Conservation (phyloP, 371 early-diverging fungal species). For the Synchytrium microbalum region DNA sequence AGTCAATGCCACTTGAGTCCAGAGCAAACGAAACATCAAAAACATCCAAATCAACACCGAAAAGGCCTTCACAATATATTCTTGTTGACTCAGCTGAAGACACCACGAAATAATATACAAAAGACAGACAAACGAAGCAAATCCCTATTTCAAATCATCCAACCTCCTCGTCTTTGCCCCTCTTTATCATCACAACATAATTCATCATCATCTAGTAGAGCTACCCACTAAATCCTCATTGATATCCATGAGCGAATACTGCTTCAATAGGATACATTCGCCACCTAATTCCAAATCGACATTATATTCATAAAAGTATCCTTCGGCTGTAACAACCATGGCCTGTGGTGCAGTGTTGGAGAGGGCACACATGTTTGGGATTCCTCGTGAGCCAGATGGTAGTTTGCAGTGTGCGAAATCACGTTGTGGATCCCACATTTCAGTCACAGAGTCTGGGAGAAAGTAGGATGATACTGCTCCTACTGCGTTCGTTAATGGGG, state of each 20-base stretch:
- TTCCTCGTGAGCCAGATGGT: constrained; percentile 45
- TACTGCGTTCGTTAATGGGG: constrained; percentile 38
- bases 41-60: too few relatives aligned
- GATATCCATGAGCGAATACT: constrained; percentile 34
- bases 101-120: too few relatives aligned
- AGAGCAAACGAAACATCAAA: too few relatives aligned
- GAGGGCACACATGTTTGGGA: background rate
- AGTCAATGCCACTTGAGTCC: too few relatives aligned
- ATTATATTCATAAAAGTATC: constrained; percentile 82
- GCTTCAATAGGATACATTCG: constrained; percentile 78
- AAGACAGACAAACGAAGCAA: too few relatives aligned
- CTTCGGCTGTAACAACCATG: constrained; percentile 87
- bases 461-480: constrained; percentile 69
- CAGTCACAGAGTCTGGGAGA: constrained; percentile 77
- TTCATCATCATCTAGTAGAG: background rate
- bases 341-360: constrained; percentile 59
- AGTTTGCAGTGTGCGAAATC: constrained; percentile 90
- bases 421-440: constrained; percentile 90
- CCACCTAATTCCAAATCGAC: constrained; percentile 88
- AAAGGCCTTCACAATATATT: too few relatives aligned
- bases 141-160: too few relatives aligned
- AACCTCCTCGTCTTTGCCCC: too few relatives aligned
- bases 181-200: too few relatives aligned
- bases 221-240: constrained; percentile 13
- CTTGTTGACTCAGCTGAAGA: too few relatives aligned